Percentiles rank a stretch among this genome's conserved stretches.
Evolutionary conservation across 805 yeast genomes (phyloP).

Genomic region (Barnettozyma wickerhamii): DNA sequence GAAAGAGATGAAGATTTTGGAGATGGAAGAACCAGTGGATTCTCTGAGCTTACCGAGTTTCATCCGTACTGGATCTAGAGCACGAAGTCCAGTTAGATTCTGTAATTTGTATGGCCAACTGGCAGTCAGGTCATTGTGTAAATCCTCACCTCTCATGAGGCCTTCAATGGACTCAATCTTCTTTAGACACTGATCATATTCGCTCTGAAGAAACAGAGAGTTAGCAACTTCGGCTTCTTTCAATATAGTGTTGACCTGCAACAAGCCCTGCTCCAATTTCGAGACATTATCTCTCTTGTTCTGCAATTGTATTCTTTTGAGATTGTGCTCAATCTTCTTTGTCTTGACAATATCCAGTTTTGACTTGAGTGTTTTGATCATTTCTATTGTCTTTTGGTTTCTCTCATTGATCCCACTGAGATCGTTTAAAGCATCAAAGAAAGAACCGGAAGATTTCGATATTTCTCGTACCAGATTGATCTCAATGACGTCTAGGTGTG

Average conservation of each 20-base stretch:
- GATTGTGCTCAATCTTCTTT: slow-evolving; percentile 46
- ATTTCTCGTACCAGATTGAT: slow-evolving; percentile 76
- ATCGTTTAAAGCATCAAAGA: slow-evolving; percentile 80
- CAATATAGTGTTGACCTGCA: slow-evolving; percentile 42
- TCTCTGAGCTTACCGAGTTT: slow-evolving; percentile 50
- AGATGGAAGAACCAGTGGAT: slow-evolving; percentile 68
- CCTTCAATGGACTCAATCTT: slow-evolving; percentile 53
- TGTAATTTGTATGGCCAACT: slow-evolving; percentile 39
- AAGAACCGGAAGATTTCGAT: slow-evolving; percentile 76
- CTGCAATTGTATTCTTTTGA: slow-evolving; percentile 44
- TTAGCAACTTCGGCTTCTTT: slow-evolving; percentile 48
- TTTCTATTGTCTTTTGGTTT: slow-evolving; percentile 46
- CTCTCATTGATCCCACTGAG: slow-evolving; percentile 57
- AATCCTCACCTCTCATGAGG: slow-evolving; percentile 50
- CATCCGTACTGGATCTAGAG: slow-evolving; percentile 38
- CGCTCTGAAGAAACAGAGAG: slow-evolving; percentile 36
- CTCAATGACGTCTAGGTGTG: slow-evolving; percentile 83
- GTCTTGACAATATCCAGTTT: slow-evolving; percentile 44
- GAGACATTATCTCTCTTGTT: slow-evolving; percentile 56
- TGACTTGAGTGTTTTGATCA: slow-evolving; percentile 41
- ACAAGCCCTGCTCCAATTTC: slow-evolving; percentile 55
- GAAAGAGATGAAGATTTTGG: slow-evolving; percentile 48
- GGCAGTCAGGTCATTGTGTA: slow-evolving; percentile 12
- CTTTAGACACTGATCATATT: slow-evolving; percentile 52
- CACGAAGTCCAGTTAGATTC: slow-evolving; percentile 29